A percentile compares a stretch with the other conserved stretches of the same genome.
phyloP scores from a whole-genome alignment of 2,329 filamentous ascomycete species.

The Penicillium hesseltinei region DNA sequence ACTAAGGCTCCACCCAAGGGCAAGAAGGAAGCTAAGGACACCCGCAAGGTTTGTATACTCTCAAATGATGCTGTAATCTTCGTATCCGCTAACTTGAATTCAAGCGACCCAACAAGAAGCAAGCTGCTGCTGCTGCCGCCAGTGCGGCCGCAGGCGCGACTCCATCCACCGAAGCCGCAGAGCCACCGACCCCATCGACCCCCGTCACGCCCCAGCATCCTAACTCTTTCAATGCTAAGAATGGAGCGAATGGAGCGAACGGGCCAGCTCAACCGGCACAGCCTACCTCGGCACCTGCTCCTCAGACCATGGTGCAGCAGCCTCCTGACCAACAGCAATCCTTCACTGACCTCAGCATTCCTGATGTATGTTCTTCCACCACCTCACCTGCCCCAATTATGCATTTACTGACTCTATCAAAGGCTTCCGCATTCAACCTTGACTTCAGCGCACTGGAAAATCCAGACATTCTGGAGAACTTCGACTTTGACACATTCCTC shows the following conservation, averaged over 20 bases:
- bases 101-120: slow-evolving; percentile 47
- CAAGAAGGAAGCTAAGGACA: slow-evolving; percentile 59
- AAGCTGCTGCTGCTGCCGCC: slow-evolving; percentile 35
- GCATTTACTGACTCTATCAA: background rate
- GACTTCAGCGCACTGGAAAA: slow-evolving; percentile 48
- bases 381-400: background rate
- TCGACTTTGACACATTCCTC: slow-evolving; percentile 67
- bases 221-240: slow-evolving; percentile 44
- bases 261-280: slow-evolving; percentile 33
- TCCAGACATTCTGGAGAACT: slow-evolving; percentile 51
- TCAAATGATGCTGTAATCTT: background rate
- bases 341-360: slow-evolving; percentile 36
- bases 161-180: slow-evolving; percentile 47
- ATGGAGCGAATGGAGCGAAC: slow-evolving; percentile 39
- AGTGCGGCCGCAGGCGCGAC: slow-evolving; percentile 44
- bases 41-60: slow-evolving; percentile 48
- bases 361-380: slow-evolving; percentile 36
- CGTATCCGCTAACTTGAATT: slow-evolving; percentile 13
- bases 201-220: slow-evolving; percentile 50
- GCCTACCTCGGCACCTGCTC: slow-evolving; percentile 38
- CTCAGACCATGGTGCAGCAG: slow-evolving; percentile 36
- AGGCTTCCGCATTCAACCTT: slow-evolving; percentile 40
- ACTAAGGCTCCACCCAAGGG: slow-evolving; percentile 57
- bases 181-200: slow-evolving; percentile 49
- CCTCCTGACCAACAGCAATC: slow-evolving; percentile 35